Evolutionary conservation across 2,329 filamentous ascomycete species (phyloP).

Genomic region (Beauveria bassiana): DNA sequence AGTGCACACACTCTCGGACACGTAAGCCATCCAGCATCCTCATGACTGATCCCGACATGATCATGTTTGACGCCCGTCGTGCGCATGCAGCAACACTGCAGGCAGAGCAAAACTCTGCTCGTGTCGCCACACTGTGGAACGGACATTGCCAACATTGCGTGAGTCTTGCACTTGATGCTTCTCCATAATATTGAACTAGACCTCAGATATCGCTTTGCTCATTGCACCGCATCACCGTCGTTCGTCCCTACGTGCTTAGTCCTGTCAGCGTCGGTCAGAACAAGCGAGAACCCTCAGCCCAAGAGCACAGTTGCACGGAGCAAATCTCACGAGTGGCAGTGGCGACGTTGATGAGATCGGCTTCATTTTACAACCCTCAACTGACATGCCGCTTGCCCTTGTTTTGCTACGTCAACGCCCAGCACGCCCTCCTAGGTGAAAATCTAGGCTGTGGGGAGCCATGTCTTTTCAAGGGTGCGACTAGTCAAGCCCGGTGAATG

Average conservation of each 20-base stretch:
- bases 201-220: neutral
- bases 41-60: neutral
- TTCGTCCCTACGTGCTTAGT: neutral
- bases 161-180: neutral
- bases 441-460: neutral
- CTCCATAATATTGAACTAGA: neutral
- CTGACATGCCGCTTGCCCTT: neutral
- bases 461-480: neutral
- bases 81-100: neutral
- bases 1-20: neutral
- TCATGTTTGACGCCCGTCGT: neutral
- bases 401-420: slow-evolving; percentile 4
- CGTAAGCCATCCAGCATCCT: neutral
- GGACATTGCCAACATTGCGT: neutral
- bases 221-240: neutral
- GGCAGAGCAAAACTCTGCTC: neutral
- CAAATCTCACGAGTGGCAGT: neutral
- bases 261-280: neutral
- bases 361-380: neutral
- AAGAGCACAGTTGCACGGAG: neutral
- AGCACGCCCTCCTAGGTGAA: neutral
- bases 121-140: neutral
- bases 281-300: neutral
- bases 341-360: slow-evolving; percentile 1
- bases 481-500: neutral